phyloP scores from a whole-genome alignment of 108 stramenopile species.

The Chaetoceros tenuissimus region DNA sequence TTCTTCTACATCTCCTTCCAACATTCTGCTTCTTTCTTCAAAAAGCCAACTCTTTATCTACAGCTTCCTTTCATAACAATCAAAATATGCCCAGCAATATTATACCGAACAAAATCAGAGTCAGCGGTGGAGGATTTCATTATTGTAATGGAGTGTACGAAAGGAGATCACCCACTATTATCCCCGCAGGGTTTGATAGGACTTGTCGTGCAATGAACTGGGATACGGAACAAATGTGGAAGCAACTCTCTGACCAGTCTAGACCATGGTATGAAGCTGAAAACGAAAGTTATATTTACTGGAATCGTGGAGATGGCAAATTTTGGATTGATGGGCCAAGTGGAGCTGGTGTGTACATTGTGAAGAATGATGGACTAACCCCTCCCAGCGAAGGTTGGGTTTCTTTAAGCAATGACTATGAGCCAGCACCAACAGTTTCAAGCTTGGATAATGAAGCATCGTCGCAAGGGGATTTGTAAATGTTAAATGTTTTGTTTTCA shows the following conservation, averaged over 20 bases:
- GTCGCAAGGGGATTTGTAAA: too few species aligned
- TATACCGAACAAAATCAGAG: too few species aligned
- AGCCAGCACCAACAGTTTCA: not conserved
- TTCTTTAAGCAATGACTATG: not conserved
- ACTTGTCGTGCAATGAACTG: not conserved
- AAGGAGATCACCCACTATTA: not conserved
- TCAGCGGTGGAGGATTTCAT: too few species aligned
- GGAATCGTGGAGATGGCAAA: conserved; percentile 26
- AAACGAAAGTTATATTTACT: conserved; percentile 39
- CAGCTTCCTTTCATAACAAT: too few species aligned
- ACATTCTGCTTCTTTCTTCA: too few species aligned
- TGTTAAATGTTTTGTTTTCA: too few species aligned
- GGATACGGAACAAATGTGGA: not conserved
- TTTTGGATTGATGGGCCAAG: conserved; percentile 47
- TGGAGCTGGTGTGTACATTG: conserved; percentile 32
- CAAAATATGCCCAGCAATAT: too few species aligned
- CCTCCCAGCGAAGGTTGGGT: not conserved
- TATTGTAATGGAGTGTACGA: not conserved
- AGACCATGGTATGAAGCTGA: conserved; percentile 6
- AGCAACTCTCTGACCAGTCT: not conserved
- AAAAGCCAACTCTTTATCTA: too few species aligned
- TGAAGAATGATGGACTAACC: not conserved
- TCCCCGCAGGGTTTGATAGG: not conserved
- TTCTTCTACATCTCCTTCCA: too few species aligned
- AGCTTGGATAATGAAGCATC: too few species aligned